Evolutionary conservation across 176 grass and related monocot species (phyloP), one percentile per base, ranked within the genome.

Genomic region (Poa pratensis): DNA sequence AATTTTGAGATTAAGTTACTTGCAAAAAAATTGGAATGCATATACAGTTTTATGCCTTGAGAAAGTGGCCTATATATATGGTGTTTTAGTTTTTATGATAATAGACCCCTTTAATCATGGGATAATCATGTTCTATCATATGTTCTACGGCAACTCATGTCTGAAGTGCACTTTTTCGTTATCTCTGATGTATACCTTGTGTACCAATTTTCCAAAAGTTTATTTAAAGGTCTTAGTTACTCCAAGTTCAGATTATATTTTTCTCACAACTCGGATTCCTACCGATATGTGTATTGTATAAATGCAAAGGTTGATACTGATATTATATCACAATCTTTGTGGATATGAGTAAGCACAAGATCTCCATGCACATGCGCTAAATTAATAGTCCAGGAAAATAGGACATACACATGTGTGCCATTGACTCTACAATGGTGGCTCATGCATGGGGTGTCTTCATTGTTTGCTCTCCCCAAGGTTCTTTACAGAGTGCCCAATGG

Each of bases 301-400:
- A 65, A 16, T 55, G 58, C 30, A 77, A 0, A 57, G 40, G 6
- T 42, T 42, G 39, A 42, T 42, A 42, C 39, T 42, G 39, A 40
- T 42, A 42, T 42, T 42, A 8, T 42, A 8, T 42, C 39, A 42
- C 39, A 7, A 42, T 42, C 54, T 12, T 74, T 52, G 50, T 26
- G 17, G 75, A 79, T 73, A 42, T 63, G 46, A 48, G 17, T 80
- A 35, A 57, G 34, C 76, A 62, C 55, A 51, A 57, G 46, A 84
- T 79, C 45, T 89, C 15, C 15, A 19, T 79, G 66, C 75, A 88
- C 9, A 7, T 84, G 55, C 23, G 43, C 13, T 37, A 54, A 58
- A 75, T 81, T 75, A 57, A 82, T 24, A 81, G 16, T 67, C 60
- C 75, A 88, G 43, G 17, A 53, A 46, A 64, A 50, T 28, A 43